Percentiles rank a stretch among this genome's conserved stretches.
phyloP scores from a whole-genome alignment of 2,329 filamentous ascomycete species.

The Neonectria sp. region DNA sequence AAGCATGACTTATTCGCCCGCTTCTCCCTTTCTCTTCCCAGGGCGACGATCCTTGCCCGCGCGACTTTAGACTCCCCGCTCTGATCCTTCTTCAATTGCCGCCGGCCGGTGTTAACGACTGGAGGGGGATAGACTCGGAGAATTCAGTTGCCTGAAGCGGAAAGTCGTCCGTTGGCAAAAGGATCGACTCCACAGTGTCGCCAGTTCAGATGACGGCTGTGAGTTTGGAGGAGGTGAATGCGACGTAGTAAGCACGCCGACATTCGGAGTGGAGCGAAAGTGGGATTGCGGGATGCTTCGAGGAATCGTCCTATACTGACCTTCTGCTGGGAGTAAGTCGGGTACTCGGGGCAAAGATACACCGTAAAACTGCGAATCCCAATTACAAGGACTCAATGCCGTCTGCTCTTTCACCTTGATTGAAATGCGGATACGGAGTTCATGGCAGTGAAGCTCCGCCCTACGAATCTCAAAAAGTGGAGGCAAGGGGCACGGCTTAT shows the following conservation, averaged over 20 bases:
- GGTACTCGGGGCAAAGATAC: neutral
- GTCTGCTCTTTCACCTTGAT: neutral
- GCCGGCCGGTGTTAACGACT: neutral
- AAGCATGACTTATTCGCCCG: constrained; percentile 19
- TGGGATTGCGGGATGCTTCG: neutral
- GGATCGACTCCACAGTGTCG: neutral
- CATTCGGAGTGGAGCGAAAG: neutral
- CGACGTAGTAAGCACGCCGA: neutral
- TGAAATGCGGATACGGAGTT: neutral
- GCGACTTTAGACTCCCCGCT: neutral
- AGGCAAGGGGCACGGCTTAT: neutral
- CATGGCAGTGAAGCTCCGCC: neutral
- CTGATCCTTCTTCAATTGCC: neutral
- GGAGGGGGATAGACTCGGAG: neutral
- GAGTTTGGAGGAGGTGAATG: too few species aligned
- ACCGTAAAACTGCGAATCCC: neutral
- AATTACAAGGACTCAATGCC: neutral
- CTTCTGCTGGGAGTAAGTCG: neutral
- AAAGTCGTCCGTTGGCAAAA: neutral
- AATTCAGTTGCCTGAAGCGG: neutral
- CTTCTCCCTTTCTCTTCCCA: neutral
- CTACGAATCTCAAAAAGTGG: constrained; percentile 6
- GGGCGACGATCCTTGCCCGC: constrained; percentile 21
- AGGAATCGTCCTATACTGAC: neutral
- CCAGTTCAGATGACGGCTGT: neutral